A percentile compares a stretch with the other conserved stretches of the same genome.
Evolutionary conservation across 2,329 filamentous ascomycete species (phyloP).

Genomic region (Cadophora gregata): DNA sequence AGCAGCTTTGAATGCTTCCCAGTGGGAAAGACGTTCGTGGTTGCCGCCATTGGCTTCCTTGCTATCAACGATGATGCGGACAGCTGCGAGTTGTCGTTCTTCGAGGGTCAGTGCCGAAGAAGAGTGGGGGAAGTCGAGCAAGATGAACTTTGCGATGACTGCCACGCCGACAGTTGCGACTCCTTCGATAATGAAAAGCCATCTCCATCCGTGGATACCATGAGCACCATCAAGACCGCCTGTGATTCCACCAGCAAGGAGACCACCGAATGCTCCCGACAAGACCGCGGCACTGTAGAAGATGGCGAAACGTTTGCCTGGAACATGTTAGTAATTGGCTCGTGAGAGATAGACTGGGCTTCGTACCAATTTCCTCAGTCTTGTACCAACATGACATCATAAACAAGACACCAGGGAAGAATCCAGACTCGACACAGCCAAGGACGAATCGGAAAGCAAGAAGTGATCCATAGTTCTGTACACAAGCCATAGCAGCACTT

Average conservation of each 20-base stretch:
- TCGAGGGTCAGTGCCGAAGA: conserved; percentile 38
- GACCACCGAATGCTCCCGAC: conserved; percentile 56
- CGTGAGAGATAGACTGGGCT: neutral
- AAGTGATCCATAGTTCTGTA: conserved; percentile 54
- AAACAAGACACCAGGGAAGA: conserved; percentile 58
- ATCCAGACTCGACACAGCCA: conserved; percentile 57
- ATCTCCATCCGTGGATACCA: conserved; percentile 57
- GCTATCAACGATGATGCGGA: conserved; percentile 52
- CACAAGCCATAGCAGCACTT: conserved; percentile 56
- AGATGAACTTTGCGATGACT: conserved; percentile 22
- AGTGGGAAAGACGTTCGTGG: conserved; percentile 39
- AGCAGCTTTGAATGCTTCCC: conserved; percentile 49
- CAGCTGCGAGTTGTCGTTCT: conserved; percentile 47
- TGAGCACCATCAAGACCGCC: conserved; percentile 51
- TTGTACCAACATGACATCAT: conserved; percentile 64
- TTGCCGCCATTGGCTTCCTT: conserved; percentile 43
- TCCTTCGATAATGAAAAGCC: conserved; percentile 57
- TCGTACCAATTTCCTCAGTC: conserved; percentile 52
- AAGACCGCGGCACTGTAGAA: conserved; percentile 62
- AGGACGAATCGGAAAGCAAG: conserved; percentile 56
- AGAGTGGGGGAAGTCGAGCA: conserved; percentile 23
- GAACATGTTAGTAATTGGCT: neutral
- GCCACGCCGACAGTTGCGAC: conserved; percentile 49
- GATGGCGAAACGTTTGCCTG: conserved; percentile 58
- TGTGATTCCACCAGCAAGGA: conserved; percentile 50